These are phyloP conservation scores for Metschnikowia lachancei DNA, from an alignment of 805 yeast species.

Conservation along the genomic window DNA sequence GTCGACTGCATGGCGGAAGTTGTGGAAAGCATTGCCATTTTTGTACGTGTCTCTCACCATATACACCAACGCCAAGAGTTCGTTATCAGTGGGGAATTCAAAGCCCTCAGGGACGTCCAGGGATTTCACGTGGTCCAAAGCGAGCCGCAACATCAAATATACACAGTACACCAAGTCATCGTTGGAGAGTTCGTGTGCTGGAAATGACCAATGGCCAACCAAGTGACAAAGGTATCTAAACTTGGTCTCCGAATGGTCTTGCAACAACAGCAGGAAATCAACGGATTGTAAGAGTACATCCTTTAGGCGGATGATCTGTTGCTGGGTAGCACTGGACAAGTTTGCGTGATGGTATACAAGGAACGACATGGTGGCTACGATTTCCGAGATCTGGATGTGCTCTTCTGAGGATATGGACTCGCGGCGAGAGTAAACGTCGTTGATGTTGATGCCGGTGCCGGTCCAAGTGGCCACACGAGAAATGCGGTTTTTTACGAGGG, in stretches of 20 bases:
- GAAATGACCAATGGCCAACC: conserved; percentile 65
- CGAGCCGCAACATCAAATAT: conserved; percentile 49
- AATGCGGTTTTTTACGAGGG: conserved; percentile 31
- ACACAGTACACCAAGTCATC: conserved; percentile 68
- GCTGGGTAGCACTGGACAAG: conserved; percentile 23
- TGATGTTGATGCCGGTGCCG: conserved; percentile 28
- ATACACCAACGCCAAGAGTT: conserved; percentile 57
- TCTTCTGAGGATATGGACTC: conserved; percentile 4
- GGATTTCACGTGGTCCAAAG: conserved; percentile 29
- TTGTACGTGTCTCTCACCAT: conserved; percentile 76
- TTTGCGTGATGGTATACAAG: conserved; percentile 27
- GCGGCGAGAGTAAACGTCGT: conserved; percentile 19
- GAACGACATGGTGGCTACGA: conserved; percentile 38
- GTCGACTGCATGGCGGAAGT: conserved; percentile 93
- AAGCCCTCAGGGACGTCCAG: conserved; percentile 8
- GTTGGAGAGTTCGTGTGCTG: conserved; percentile 59
- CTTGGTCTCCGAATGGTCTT: conserved; percentile 24
- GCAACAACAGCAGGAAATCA: conserved; percentile 30
- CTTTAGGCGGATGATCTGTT: conserved; percentile 25
- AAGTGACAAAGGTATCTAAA: conserved; percentile 35
- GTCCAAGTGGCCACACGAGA: conserved; percentile 45
- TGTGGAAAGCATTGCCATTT: conserved; percentile 87
- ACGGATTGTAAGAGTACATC: conserved; percentile 28
- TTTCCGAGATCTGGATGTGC: conserved; percentile 20
- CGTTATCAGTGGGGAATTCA: conserved; percentile 31